Base-by-base conservation (phyloP, 345 rosid species). In the Ricinus communis region DNA sequence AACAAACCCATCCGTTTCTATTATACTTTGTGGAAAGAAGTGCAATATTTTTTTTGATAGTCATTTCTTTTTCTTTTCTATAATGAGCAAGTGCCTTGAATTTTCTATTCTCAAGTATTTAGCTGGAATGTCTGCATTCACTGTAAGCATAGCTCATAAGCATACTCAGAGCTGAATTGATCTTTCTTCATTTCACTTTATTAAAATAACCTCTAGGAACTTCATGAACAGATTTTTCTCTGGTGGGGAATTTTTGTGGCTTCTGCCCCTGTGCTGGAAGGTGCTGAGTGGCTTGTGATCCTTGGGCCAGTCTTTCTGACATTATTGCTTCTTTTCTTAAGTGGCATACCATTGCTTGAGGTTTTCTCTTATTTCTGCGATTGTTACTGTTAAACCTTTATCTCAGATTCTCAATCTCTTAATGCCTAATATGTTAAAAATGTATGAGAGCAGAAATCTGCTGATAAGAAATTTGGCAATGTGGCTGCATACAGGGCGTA, bases 291-390 rank as follows among this genome's bases (percentile, higher is more conserved):
- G 90, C 95, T 91, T 31, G 98, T 90, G 13, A 80, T 94, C 66
- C 13, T 87, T 2, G 97, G 96, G 69, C 98, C 98, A 33, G 38
- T 87, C 80, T 91, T 91, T 74, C 93, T 91, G 70, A 90, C 95
- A 3, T 51, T 88, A 80, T 79, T 91, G 74, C 97, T 94, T 80
- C 90, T 94, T 58, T 91, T 91, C 47, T 70, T 90, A 68, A 94
- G 97, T 62, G 97, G 98, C 81, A 77, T 94, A 74, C 96, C 98
- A 60, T 67, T 94, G 80, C 97, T 94, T 51, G 98, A 94, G 98
- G 97, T 94, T 74, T 54, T 76, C 53, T 68, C 69, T 69, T 66
- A 70, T 47, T 28, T 13, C 56, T 43, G 36, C 43, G 13, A 22
- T 47, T 59, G 22, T 71, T 14, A 5, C 57, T 45, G 30, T 24